Conservation (phyloP, 1,139 yeast species). For the Geotrichum australiense region DNA sequence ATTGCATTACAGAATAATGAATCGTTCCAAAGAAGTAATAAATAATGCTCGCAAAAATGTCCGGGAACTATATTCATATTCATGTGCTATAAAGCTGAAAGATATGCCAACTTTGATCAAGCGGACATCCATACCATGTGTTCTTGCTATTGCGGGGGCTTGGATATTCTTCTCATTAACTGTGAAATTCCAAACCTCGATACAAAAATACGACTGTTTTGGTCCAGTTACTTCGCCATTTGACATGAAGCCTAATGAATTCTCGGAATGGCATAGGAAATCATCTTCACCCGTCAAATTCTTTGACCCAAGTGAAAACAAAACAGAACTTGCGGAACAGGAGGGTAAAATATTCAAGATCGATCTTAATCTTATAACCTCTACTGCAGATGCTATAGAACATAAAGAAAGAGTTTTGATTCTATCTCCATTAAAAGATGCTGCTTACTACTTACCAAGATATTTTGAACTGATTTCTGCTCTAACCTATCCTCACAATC, state of each 20-base stretch:
- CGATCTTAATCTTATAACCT: conserved; percentile 41
- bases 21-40: not conserved
- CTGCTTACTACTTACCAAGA: conserved; percentile 70
- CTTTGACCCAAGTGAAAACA: conserved; percentile 2
- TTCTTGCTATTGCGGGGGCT: conserved; percentile 14
- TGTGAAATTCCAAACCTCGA: conserved; percentile 20
- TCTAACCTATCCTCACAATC: conserved; percentile 72
- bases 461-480: conserved; percentile 83
- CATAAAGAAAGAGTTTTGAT: conserved; percentile 61
- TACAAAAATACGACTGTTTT: conserved; percentile 25
- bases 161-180: conserved; percentile 19
- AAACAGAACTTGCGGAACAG: not conserved
- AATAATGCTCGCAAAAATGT: not conserved
- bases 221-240: conserved; percentile 29
- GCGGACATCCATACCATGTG: conserved; percentile 15
- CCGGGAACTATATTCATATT: not conserved
- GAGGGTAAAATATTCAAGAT: conserved; percentile 35
- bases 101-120: conserved; percentile 2
- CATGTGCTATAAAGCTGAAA: not conserved
- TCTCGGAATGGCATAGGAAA: conserved; percentile 27
- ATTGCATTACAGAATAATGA: too few species aligned
- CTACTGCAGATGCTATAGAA: conserved; percentile 44
- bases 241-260: conserved; percentile 25
- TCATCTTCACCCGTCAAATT: conserved; percentile 28
- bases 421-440: conserved; percentile 74